These are phyloP conservation scores for Penicillium lividum DNA, from an alignment of 495 filamentous ascomycete genomes.

Conservation along the genomic window DNA sequence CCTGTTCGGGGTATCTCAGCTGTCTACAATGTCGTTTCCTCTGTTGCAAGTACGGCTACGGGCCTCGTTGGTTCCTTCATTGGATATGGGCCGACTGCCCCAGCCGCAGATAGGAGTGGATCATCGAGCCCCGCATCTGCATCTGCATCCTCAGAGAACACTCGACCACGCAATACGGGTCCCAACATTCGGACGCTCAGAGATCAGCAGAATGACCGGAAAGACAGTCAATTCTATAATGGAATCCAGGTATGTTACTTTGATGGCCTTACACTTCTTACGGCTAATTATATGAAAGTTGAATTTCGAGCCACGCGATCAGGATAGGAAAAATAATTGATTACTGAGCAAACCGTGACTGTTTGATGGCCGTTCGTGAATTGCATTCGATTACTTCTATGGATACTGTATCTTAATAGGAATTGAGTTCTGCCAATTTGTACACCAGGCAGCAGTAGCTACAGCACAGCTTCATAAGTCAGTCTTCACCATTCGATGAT, in stretches of 20 bases:
- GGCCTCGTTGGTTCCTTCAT: slow-evolving; percentile 58
- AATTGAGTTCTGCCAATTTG: neutral
- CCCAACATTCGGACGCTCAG: slow-evolving; percentile 57
- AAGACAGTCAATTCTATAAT: slow-evolving; percentile 75
- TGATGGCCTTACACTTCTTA: neutral
- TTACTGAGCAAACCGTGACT: neutral
- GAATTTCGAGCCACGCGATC: slow-evolving; percentile 73
- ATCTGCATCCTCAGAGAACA: slow-evolving; percentile 1
- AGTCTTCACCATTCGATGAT: neutral
- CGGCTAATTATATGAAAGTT: slow-evolving; percentile 44
- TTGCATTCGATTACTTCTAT: neutral
- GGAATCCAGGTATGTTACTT: slow-evolving; percentile 73
- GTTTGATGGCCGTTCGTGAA: neutral
- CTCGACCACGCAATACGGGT: slow-evolving; percentile 23
- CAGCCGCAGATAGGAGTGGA: slow-evolving; percentile 12
- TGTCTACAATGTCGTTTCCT: slow-evolving; percentile 45
- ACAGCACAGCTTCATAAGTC: neutral
- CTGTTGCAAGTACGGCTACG: slow-evolving; percentile 45
- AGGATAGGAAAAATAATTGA: slow-evolving; percentile 47
- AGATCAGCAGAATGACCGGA: slow-evolving; percentile 52
- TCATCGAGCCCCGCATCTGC: slow-evolving; percentile 8
- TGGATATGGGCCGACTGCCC: slow-evolving; percentile 43
- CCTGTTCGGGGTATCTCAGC: slow-evolving; percentile 45
- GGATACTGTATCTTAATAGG: neutral
- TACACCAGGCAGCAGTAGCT: neutral